phyloP scores from a whole-genome alignment of 352 stramenopile species.

The Lagenidium giganteum region DNA sequence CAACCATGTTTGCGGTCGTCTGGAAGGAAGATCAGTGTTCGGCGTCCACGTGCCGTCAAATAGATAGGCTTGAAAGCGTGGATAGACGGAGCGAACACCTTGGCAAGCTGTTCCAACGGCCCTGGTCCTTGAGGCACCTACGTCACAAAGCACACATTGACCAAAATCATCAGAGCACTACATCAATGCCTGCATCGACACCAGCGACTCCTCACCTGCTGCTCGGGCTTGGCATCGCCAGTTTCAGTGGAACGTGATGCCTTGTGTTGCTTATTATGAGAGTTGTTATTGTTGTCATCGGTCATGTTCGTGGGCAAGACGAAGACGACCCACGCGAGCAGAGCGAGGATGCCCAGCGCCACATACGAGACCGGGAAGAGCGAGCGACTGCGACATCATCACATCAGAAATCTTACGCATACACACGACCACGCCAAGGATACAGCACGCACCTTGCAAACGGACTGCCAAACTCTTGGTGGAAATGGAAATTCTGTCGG shows the following conservation, averaged over 20 bases:
- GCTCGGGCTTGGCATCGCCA: too few relatives aligned
- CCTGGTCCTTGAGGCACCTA: conserved; percentile 17
- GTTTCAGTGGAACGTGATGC: too few relatives aligned
- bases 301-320: conserved; percentile 27
- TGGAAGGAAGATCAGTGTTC: conserved; percentile 62
- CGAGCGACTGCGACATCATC: too few relatives aligned
- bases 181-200: too few relatives aligned
- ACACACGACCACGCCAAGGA: too few relatives aligned
- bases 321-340: conserved; percentile 40
- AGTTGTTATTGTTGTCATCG: too few relatives aligned
- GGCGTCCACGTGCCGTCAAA: conserved; percentile 47
- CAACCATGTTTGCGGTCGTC: conserved; percentile 33
- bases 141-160: neutral
- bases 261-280: too few relatives aligned
- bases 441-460: too few relatives aligned
- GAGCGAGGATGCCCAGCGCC: conserved; percentile 24
- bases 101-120: conserved; percentile 46
- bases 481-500: too few relatives aligned
- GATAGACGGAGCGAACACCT: conserved; percentile 64
- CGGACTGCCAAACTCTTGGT: too few relatives aligned
- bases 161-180: neutral
- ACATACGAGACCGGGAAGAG: conserved; percentile 47
- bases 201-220: too few relatives aligned
- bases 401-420: too few relatives aligned
- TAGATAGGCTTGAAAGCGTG: conserved; percentile 65